Evolutionary conservation across 2,329 filamentous ascomycete genomes (phyloP).

Genomic region (Pestalotiopsis sp.): DNA sequence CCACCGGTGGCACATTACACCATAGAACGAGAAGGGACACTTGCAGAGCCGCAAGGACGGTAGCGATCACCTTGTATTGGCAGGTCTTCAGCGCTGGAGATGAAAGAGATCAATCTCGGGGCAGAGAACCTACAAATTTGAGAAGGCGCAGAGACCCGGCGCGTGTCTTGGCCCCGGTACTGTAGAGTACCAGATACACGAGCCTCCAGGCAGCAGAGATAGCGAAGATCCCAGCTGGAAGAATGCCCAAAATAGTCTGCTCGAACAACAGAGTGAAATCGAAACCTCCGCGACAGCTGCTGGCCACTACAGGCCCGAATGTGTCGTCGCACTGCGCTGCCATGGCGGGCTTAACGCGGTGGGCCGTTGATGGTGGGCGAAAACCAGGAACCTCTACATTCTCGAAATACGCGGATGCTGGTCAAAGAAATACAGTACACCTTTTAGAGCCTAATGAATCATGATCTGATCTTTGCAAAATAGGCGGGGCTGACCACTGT

Average conservation of each 20-base stretch:
- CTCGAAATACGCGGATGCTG: background rate
- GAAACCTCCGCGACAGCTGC: background rate
- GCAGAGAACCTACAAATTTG: conserved; percentile 32
- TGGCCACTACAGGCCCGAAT: background rate
- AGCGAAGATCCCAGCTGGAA: background rate
- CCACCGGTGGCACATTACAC: background rate
- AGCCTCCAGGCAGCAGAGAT: conserved; percentile 34
- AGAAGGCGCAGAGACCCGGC: conserved; percentile 35
- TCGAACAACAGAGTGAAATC: background rate
- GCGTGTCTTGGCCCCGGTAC: conserved; percentile 31
- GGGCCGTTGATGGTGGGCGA: background rate
- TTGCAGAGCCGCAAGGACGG: background rate
- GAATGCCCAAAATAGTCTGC: background rate
- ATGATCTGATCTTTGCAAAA: too few species aligned
- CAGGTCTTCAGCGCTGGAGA: background rate
- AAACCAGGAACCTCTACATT: background rate
- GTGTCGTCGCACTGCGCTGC: background rate
- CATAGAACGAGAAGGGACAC: background rate
- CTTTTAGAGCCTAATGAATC: background rate
- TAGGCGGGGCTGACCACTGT: too few species aligned
- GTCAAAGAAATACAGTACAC: background rate
- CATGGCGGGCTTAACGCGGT: background rate
- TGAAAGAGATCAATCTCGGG: background rate
- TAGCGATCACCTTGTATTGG: background rate
- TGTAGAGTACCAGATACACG: conserved; percentile 31